phyloP scores from a whole-genome alignment of 495 filamentous ascomycete genomes.

The Aspergillus ellipticus region DNA sequence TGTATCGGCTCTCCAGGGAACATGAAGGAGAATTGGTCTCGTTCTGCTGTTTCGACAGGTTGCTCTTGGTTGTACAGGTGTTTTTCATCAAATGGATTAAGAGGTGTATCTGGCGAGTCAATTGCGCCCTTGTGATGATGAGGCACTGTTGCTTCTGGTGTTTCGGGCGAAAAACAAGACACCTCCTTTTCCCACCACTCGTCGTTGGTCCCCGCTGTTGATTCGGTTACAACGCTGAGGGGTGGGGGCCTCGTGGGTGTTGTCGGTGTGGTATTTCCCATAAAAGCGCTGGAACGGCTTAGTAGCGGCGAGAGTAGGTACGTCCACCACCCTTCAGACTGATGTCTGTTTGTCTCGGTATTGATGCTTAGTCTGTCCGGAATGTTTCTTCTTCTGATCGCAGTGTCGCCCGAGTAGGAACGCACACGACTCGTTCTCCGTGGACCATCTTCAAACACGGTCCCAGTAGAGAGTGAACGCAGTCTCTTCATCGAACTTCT shows the following conservation, averaged over 20 bases:
- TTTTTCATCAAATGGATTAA: slow-evolving; percentile 19
- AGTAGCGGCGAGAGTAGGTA: slow-evolving; percentile 75
- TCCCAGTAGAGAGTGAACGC: slow-evolving; percentile 43
- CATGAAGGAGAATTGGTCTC: slow-evolving; percentile 20
- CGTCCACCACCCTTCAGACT: slow-evolving; percentile 86
- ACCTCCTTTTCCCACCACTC: slow-evolving; percentile 41
- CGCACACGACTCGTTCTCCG: slow-evolving; percentile 14
- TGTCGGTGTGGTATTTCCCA: slow-evolving; percentile 26
- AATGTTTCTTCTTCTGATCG: slow-evolving; percentile 14
- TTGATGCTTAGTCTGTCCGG: slow-evolving; percentile 32
- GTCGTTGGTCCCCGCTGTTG: slow-evolving; percentile 27
- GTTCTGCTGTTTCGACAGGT: background rate
- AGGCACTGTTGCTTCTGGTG: slow-evolving; percentile 23
- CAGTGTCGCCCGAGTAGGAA: slow-evolving; percentile 17
- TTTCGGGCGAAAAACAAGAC: slow-evolving; percentile 38
- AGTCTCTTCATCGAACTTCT: slow-evolving; percentile 26
- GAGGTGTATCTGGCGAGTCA: slow-evolving; percentile 20
- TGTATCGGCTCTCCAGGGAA: slow-evolving; percentile 29
- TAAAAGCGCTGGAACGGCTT: slow-evolving; percentile 37
- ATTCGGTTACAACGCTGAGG: slow-evolving; percentile 27
- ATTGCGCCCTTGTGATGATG: background rate
- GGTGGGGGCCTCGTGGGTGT: slow-evolving; percentile 29
- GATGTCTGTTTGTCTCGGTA: slow-evolving; percentile 49
- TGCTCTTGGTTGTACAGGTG: slow-evolving; percentile 10
- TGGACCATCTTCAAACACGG: slow-evolving; percentile 53